Conservation (phyloP, 106 monocot species). For the Apostasia ramifera region DNA sequence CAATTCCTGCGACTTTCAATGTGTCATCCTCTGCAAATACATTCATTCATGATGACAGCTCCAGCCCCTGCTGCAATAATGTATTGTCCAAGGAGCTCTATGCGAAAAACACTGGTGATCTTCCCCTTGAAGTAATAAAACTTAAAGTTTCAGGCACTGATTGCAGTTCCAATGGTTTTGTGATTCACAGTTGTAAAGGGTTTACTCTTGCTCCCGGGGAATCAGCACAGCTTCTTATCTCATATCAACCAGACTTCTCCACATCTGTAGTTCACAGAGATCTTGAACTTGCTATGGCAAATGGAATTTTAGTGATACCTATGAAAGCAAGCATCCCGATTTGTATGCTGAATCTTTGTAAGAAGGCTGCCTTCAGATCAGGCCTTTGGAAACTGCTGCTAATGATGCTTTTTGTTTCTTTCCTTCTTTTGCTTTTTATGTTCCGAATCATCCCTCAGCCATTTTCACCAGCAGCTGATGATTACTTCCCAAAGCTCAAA, state of each 20-base stretch:
- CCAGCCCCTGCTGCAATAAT: conserved; percentile 28
- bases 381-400: conserved; percentile 20
- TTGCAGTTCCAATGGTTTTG: conserved; percentile 56
- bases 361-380: conserved; percentile 27
- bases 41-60: conserved; percentile 10
- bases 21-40: conserved; percentile 16
- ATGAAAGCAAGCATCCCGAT: conserved; percentile 55
- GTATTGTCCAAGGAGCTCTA: conserved; percentile 50
- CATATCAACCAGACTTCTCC: conserved; percentile 57
- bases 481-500: conserved; percentile 25
- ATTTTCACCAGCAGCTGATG: conserved; percentile 17
- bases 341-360: conserved; percentile 37
- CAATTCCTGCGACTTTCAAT: conserved; percentile 24
- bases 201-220: conserved; percentile 65
- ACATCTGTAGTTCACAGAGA: conserved; percentile 40
- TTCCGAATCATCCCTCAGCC: conserved; percentile 18
- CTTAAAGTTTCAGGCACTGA: conserved; percentile 55
- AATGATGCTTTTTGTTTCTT: conserved; percentile 18
- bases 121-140: conserved; percentile 52
- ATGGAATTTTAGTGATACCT: conserved; percentile 59
- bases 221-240: conserved; percentile 37
- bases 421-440: conserved; percentile 21
- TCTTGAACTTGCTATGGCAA: conserved; percentile 48
- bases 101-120: conserved; percentile 67
- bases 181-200: conserved; percentile 42